Evolutionary conservation across 495 filamentous ascomycete species (phyloP).

Genomic region (Hypoxylon fuscum): DNA sequence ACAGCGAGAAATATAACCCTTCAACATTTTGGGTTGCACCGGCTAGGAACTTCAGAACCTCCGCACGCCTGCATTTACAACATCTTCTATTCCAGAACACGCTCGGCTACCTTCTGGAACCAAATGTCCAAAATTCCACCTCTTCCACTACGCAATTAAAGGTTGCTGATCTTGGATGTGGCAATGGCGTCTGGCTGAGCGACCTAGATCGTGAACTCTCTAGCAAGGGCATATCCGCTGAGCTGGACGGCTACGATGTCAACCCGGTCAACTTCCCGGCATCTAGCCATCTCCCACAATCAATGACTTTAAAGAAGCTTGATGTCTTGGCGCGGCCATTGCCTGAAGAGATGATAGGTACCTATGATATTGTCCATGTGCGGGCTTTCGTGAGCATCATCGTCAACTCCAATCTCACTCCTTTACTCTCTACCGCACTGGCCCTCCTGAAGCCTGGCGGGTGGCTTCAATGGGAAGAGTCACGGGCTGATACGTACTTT

Average conservation of each 20-base stretch:
- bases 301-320: slow-evolving; percentile 44
- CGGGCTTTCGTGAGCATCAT: slow-evolving; percentile 48
- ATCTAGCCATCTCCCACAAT: slow-evolving; percentile 34
- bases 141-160: slow-evolving; percentile 12
- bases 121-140: slow-evolving; percentile 6
- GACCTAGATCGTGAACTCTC: slow-evolving; percentile 27
- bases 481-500: slow-evolving; percentile 24
- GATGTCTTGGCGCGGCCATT: slow-evolving; percentile 48
- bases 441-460: slow-evolving; percentile 44
- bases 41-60: slow-evolving; percentile 34
- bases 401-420: slow-evolving; percentile 33
- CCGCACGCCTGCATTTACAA: slow-evolving; percentile 35
- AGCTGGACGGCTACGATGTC: slow-evolving; percentile 53
- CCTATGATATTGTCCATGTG: slow-evolving; percentile 53
- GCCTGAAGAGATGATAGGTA: slow-evolving; percentile 40
- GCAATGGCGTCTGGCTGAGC: slow-evolving; percentile 31
- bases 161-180: slow-evolving; percentile 39
- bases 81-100: slow-evolving; percentile 39
- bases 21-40: slow-evolving; percentile 32
- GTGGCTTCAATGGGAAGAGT: slow-evolving; percentile 47
- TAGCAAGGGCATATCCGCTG: slow-evolving; percentile 30
- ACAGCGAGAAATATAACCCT: slow-evolving; percentile 16
- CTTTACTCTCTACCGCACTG: slow-evolving; percentile 34
- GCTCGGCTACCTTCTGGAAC: slow-evolving; percentile 26
- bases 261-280: slow-evolving; percentile 46